Evolutionary conservation across 225 moss, liverwort and hornwort species (phyloP).

Genomic region (Anthoceros angustus): DNA sequence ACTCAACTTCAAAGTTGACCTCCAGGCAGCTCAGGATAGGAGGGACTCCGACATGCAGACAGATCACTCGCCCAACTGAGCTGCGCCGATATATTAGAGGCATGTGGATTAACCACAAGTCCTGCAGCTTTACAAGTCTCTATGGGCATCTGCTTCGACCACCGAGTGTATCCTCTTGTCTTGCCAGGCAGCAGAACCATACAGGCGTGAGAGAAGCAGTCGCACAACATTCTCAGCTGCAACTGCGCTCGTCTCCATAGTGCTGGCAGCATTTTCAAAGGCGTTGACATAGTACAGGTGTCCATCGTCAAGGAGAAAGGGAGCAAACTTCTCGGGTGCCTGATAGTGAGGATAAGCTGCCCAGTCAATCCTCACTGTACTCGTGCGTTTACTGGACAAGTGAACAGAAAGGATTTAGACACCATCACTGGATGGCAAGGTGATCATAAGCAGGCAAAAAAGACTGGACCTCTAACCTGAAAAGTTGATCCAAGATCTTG

Average conservation of each 20-base stretch:
- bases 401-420: not conserved
- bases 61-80: no score
- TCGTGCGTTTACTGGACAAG: conserved; percentile 26
- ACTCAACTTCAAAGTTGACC: no score
- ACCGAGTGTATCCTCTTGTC: not conserved
- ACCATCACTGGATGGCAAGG: not conserved
- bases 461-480: conserved; percentile 30
- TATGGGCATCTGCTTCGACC: not conserved
- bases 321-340: conserved; percentile 70
- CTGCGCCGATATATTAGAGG: no score
- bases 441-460: not conserved
- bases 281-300: conserved; percentile 81
- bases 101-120: no score
- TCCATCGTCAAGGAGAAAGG: conserved; percentile 55
- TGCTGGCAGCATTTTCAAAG: conserved; percentile 90
- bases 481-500: conserved; percentile 49
- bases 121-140: no score
- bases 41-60: no score
- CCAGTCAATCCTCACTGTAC: conserved; percentile 60
- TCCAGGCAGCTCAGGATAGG: no score
- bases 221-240: conserved; percentile 79
- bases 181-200: conserved; percentile 8
- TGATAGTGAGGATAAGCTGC: conserved; percentile 80
- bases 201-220: conserved; percentile 46
- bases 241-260: conserved; percentile 77